A percentile compares a stretch with the other conserved stretches of the same genome.
Conservation (phyloP, 148 eudicot genomes). For the Polygonum maritimum region DNA sequence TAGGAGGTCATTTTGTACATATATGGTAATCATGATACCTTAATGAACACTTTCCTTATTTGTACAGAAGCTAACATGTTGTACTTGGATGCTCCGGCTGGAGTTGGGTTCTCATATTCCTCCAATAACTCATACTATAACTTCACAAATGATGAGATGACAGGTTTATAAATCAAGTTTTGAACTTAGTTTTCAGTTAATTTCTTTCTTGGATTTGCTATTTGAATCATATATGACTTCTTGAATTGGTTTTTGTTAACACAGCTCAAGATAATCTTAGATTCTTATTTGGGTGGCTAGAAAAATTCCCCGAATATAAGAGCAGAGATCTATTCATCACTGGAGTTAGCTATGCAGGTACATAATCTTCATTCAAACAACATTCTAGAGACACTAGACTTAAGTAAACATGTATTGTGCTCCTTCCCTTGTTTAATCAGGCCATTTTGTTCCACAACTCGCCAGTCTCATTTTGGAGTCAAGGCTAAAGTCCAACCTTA, state of each 20-base stretch:
- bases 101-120: slow-evolving; percentile 4
- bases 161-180: not conserved
- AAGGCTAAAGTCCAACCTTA: not conserved
- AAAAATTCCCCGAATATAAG: slow-evolving; percentile 41
- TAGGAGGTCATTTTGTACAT: too few species aligned
- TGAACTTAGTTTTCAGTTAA: not conserved
- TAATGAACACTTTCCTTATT: not conserved
- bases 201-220: too few species aligned
- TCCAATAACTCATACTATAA: not conserved
- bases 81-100: slow-evolving; percentile 6
- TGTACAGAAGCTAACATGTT: slow-evolving; percentile 10
- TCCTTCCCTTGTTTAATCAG: not conserved
- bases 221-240: too few species aligned
- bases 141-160: not conserved
- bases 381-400: not conserved
- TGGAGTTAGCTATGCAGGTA: slow-evolving; percentile 84
- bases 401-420: not conserved
- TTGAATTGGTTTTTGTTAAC: not conserved
- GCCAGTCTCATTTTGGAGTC: not conserved
- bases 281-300: slow-evolving; percentile 58
- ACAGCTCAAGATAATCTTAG: slow-evolving; percentile 11
- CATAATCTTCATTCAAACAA: too few species aligned
- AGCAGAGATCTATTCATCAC: slow-evolving; percentile 41
- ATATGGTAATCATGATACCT: too few species aligned
- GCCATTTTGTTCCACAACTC: slow-evolving; percentile 6